These are phyloP conservation scores for Lepidium campestre DNA, from an alignment of 441 rosid genomes.

Conservation along the genomic window DNA sequence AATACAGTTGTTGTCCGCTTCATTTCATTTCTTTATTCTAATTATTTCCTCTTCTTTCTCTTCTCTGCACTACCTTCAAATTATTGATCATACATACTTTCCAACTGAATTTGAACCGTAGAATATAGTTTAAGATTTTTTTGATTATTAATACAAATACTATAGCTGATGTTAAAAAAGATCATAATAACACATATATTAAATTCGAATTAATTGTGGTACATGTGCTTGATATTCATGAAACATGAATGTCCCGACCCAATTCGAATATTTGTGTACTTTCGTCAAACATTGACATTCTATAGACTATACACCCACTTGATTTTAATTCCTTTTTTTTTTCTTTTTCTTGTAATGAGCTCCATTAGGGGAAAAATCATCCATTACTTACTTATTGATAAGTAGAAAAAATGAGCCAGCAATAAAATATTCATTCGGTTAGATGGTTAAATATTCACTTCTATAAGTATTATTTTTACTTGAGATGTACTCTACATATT, in stretches of 20 bases:
- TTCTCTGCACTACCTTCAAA: conserved; percentile 9
- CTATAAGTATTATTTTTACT: no score
- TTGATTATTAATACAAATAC: no score
- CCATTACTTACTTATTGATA: not conserved
- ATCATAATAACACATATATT: not conserved
- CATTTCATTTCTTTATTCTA: not conserved
- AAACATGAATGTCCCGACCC: conserved; percentile 21
- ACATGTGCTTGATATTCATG: conserved; percentile 25
- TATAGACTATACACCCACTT: conserved; percentile 17
- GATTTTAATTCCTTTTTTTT: not conserved
- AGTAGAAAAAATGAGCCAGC: not conserved
- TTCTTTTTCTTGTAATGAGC: not conserved
- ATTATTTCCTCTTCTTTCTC: not conserved
- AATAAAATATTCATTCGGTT: no score
- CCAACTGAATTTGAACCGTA: conserved; percentile 24
- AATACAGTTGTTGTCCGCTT: conserved; percentile 23
- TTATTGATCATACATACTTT: conserved; percentile 23
- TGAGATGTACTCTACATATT: no score
- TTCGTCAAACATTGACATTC: conserved; percentile 20
- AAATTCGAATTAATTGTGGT: not conserved
- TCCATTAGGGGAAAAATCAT: not conserved
- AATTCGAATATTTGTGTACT: conserved; percentile 22
- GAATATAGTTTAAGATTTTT: conserved; percentile 27
- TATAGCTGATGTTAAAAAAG: no score
- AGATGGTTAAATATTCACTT: no score